A percentile compares a stretch with the other conserved stretches of the same genome.
Conservation (phyloP, 306 rosid species). For the Cicer arietinum region DNA sequence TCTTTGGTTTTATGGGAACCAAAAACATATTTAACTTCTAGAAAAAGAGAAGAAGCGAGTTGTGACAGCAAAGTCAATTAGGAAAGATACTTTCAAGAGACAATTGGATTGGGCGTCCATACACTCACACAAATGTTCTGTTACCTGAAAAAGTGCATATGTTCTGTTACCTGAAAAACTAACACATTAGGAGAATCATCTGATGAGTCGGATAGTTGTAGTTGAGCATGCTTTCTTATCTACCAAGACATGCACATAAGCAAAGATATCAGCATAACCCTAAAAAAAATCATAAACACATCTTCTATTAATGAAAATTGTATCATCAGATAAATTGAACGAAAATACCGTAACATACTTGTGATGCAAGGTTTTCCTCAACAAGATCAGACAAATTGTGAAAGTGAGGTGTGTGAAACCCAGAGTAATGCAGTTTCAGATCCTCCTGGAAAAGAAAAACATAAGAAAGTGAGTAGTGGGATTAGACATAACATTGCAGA, state of each 20-base stretch:
- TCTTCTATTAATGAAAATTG: slow-evolving; percentile 29
- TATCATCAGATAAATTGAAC: slow-evolving; percentile 28
- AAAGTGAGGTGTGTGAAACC: slow-evolving; percentile 79
- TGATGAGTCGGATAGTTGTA: slow-evolving; percentile 78
- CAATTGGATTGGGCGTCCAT: background rate
- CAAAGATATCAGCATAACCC: slow-evolving; percentile 39
- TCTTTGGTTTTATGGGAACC: background rate
- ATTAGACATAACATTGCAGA: slow-evolving; percentile 24
- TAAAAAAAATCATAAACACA: slow-evolving; percentile 20
- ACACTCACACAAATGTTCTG: slow-evolving; percentile 2
- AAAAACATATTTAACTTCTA: background rate
- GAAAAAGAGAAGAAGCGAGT: slow-evolving; percentile 10
- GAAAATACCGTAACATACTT: slow-evolving; percentile 57
- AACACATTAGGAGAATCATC: slow-evolving; percentile 73
- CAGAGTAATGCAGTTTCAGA: slow-evolving; percentile 80
- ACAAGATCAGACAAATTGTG: slow-evolving; percentile 96
- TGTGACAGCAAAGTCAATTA: slow-evolving; percentile 31
- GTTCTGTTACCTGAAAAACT: slow-evolving; percentile 79
- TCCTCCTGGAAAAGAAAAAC: slow-evolving; percentile 66
- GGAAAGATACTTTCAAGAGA: slow-evolving; percentile 29
- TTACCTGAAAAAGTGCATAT: slow-evolving; percentile 30
- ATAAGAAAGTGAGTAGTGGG: slow-evolving; percentile 24
- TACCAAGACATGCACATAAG: slow-evolving; percentile 47
- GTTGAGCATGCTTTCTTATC: slow-evolving; percentile 64
- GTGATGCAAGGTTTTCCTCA: slow-evolving; percentile 72